Evolutionary conservation across 768 basidiomycete species (phyloP), one percentile per base, ranked within the genome.

Genomic region (Boletellus sp.): DNA sequence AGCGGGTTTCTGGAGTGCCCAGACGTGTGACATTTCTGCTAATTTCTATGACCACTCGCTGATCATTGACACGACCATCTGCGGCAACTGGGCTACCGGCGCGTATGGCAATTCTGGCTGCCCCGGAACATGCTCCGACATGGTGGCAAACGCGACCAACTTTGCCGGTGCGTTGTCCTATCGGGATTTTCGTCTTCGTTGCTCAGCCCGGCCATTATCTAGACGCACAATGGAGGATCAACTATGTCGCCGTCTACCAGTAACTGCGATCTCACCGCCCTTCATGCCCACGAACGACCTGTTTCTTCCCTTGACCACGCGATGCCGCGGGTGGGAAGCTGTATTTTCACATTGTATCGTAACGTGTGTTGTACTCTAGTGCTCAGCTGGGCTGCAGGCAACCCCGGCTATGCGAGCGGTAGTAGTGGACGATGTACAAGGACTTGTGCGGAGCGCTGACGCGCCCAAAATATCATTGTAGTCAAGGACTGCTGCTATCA

Each of bases 101-200:
- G 56, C 65, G 0, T 70, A 70, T 38, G 10, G 51, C 8, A 53
- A 13, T 5, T 70, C 70, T 26, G 67, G 68, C 4, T 73, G 73
- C 41, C 64, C 69, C 0, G 78, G 74, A 8, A 75, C 73, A 5
- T 81, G 80, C 48, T 62, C 67, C 1, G 54, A 73, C 10, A 72
- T 72, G 28, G 78, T 85, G 36, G 70, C 76, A 15, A 72, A 87
- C 60, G 77, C 82, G 16, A 69, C 59, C 19, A 86, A 83, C 68
- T 87, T 80, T 62, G 57, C 49, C 15, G 51, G 77, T 78, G 56
- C 58, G 72, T 64, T 6, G 33, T 78, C 4, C 80, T 82, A 48
- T 55, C 63, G 7, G 60, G 50, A 72, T 79, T 13, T 49, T 73
- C n/a, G 67, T 71, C 23, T 33, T 32, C 17, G 3, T 22, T 33